Base-by-base conservation (phyloP, 208 protist genomes). In the Leishmania mexicana region DNA sequence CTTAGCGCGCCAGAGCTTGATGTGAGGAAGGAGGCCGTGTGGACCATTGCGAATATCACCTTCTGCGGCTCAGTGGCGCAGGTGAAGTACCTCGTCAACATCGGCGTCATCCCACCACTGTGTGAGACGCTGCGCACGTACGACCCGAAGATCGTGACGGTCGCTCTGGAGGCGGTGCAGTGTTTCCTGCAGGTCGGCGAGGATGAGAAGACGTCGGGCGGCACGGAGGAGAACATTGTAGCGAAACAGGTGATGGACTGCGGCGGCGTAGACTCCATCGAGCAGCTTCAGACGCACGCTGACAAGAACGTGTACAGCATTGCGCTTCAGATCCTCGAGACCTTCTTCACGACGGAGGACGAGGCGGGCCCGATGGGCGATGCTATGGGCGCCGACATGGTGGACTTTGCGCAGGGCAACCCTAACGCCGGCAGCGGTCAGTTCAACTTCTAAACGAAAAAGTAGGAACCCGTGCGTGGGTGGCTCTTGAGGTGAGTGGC, bases 11-110 rank as follows among this genome's bases (percentile, higher is more conserved):
- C 76, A 13, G 97, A 99, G 81, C 96, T 99, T 58, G 98, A 99
- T 53, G 98, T 99, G 35, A 94, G 95, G 78, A 99, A 99, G 90
- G 99, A 99, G 90, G 99, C 99, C 40, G 96, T 98, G 13, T 99
- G 99, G 99, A 95, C 96, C 57, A 94, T 99, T 54, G 94, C 96
- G 28, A 99, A 99, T 87, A 95, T 98, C 4, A 96, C 94, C 35
- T 93, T 93, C 42, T 99, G 98, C 78, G 99, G 99, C 54, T 89
- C 86, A 42, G 58, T 85, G 1, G 87, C 97, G 49, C 98, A 99
- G 83, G 93, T 99, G 83, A 83, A 90, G 76, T 94, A 96, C 81
- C 84, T 99, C 0, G 93, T 99, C 3, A 83, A 94, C 49, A 89
- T 96, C 65, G 96, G 93, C 64, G 93, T 93, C 77, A 97, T 99